Conservation (phyloP, 2,329 filamentous ascomycete genomes). For the Phialophora verrucosa region DNA sequence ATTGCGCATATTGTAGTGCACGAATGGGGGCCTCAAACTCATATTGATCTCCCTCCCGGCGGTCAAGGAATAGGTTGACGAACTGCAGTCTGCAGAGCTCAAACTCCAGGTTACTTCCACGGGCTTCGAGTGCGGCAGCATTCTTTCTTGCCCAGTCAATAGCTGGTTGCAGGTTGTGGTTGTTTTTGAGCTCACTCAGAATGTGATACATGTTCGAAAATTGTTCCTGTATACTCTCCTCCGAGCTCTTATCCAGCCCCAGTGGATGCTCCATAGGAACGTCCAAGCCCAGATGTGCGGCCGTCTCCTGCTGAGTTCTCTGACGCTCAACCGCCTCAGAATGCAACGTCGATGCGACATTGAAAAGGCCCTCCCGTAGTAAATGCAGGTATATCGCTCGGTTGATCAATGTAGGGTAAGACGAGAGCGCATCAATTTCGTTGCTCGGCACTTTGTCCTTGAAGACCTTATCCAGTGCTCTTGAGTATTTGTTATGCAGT, state of each 20-base stretch:
- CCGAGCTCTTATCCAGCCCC: slow-evolving; percentile 34
- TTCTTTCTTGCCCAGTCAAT: slow-evolving; percentile 84
- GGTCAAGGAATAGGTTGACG: slow-evolving; percentile 79
- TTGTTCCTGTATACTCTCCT: slow-evolving; percentile 66
- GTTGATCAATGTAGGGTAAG: slow-evolving; percentile 79
- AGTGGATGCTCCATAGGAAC: slow-evolving; percentile 37
- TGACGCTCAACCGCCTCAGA: slow-evolving; percentile 60
- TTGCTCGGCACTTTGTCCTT: slow-evolving; percentile 73
- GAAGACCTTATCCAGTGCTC: slow-evolving; percentile 80
- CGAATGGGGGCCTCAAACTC: slow-evolving; percentile 56
- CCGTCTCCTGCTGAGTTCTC: slow-evolving; percentile 39
- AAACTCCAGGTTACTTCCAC: slow-evolving; percentile 93
- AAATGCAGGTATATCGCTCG: slow-evolving; percentile 96
- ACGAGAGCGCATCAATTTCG: slow-evolving; percentile 79
- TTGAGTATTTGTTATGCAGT: slow-evolving; percentile 81
- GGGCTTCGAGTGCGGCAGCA: slow-evolving; percentile 71
- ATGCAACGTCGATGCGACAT: slow-evolving; percentile 83
- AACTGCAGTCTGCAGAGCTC: slow-evolving; percentile 90
- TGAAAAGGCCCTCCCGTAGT: slow-evolving; percentile 90
- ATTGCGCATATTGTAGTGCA: slow-evolving; percentile 77
- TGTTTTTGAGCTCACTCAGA: slow-evolving; percentile 73
- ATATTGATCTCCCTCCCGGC: slow-evolving; percentile 56
- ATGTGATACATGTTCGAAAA: slow-evolving; percentile 93
- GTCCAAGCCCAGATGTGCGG: slow-evolving; percentile 44
- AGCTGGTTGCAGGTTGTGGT: slow-evolving; percentile 76